Evolutionary conservation across 148 eudicot species (phyloP).

Genomic region (Cornus florida): DNA sequence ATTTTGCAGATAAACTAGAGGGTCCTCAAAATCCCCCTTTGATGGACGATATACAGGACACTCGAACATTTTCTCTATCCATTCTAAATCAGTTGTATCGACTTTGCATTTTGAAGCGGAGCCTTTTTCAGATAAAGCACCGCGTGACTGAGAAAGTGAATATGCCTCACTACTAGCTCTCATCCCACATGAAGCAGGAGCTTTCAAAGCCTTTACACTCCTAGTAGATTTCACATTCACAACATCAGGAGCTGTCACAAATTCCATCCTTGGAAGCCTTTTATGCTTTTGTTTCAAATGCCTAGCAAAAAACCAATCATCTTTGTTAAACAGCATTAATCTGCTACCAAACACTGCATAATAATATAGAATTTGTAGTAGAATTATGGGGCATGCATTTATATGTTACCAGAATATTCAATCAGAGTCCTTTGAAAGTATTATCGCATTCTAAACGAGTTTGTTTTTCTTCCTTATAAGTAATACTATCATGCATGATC

Average conservation of each 20-base stretch:
- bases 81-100: conserved; percentile 39
- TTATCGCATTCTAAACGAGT: no score
- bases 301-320: conserved; percentile 6
- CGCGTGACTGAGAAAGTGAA: conserved; percentile 19
- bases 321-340: conserved; percentile 45
- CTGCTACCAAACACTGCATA: conserved; percentile 17
- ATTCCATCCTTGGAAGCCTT: conserved; percentile 43
- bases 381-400: no score
- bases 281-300: conserved; percentile 41
- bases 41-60: conserved; percentile 61
- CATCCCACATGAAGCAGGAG: conserved; percentile 37
- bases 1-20: conserved; percentile 52
- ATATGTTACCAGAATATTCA: no score
- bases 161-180: conserved; percentile 25
- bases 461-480: no score
- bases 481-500: no score
- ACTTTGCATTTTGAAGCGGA: conserved; percentile 35
- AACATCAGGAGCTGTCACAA: conserved; percentile 18
- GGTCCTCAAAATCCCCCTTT: conserved; percentile 66
- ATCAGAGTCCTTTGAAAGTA: no score
- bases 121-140: conserved; percentile 24
- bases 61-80: conserved; percentile 48
- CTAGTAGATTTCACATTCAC: conserved; percentile 29
- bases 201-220: conserved; percentile 42
- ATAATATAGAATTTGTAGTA: no score